Evolutionary conservation across 495 filamentous ascomycete species (phyloP).

Genomic region (Rhypophila decipiens): DNA sequence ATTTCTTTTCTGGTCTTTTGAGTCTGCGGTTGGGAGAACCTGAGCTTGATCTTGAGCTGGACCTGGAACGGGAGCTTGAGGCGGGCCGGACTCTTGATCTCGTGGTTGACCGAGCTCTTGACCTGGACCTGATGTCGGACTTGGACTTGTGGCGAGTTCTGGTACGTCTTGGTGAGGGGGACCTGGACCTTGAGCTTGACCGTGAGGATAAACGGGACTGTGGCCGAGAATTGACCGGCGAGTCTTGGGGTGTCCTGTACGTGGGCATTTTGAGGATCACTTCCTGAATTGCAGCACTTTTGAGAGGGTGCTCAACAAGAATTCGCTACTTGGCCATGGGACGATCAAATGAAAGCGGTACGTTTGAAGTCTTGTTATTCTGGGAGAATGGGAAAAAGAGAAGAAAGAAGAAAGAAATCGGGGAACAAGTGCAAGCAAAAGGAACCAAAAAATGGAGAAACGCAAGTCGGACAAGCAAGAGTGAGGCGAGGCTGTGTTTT

Average conservation of each 20-base stretch:
- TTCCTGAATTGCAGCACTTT: too few relatives aligned
- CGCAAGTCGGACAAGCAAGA: too few relatives aligned
- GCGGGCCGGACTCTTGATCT: neutral
- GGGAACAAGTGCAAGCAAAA: too few relatives aligned
- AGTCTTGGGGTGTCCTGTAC: conserved; percentile 3
- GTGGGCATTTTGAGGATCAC: conserved; percentile 6
- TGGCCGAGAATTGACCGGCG: conserved; percentile 2
- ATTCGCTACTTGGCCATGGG: neutral
- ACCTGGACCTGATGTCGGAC: neutral
- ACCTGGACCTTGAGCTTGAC: neutral
- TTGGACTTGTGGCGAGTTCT: neutral
- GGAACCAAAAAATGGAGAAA: too few relatives aligned
- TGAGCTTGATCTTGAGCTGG: conserved; percentile 2
- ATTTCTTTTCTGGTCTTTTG: neutral
- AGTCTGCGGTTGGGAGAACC: neutral
- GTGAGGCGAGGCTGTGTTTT: too few relatives aligned
- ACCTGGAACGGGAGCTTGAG: neutral
- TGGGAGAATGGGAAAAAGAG: neutral
- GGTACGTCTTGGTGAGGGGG: neutral
- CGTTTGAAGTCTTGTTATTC: too few relatives aligned
- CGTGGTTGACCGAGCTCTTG: neutral
- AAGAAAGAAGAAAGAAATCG: neutral
- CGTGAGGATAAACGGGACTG: conserved; percentile 2
- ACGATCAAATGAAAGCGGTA: neutral
- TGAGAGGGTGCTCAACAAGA: neutral